A percentile compares a stretch with the other conserved stretches of the same genome.
Evolutionary conservation across 345 rosid species (phyloP).

Genomic region (Bruguiera parviflora): DNA sequence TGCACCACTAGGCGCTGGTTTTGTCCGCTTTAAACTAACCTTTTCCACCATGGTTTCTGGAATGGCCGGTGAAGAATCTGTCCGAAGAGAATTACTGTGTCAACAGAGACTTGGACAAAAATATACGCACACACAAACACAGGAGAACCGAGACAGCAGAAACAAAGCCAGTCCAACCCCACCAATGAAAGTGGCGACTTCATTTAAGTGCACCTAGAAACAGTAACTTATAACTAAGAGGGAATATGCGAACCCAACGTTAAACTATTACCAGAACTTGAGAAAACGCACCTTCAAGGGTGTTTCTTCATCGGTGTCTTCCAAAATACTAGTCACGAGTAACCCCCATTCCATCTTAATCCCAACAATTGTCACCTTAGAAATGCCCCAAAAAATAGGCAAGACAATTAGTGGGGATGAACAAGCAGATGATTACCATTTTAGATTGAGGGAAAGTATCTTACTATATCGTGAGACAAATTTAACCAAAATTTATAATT

Average conservation of each 20-base stretch:
- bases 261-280: slow-evolving; percentile 1
- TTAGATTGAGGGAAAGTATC: not conserved
- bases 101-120: not conserved
- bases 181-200: slow-evolving; percentile 91
- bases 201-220: slow-evolving; percentile 82
- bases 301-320: slow-evolving; percentile 35
- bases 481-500: too few relatives aligned
- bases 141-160: slow-evolving; percentile 61
- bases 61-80: slow-evolving; percentile 80
- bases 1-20: slow-evolving; percentile 49
- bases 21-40: slow-evolving; percentile 53
- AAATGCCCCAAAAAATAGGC: not conserved
- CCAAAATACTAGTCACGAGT: slow-evolving; percentile 35
- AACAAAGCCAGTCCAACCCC: slow-evolving; percentile 88
- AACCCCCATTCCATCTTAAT: slow-evolving; percentile 9
- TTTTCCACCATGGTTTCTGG: slow-evolving; percentile 42
- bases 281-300: slow-evolving; percentile 28
- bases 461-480: not conserved
- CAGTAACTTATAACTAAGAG: slow-evolving; percentile 6
- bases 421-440: too few relatives aligned
- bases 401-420: not conserved
- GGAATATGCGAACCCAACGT: not conserved
- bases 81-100: not conserved
- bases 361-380: slow-evolving; percentile 30
- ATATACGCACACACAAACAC: not conserved